Evolutionary conservation across 2,329 filamentous ascomycete species (phyloP), one percentile per base, ranked within the genome.

Genomic region (Beauveria bassiana): DNA sequence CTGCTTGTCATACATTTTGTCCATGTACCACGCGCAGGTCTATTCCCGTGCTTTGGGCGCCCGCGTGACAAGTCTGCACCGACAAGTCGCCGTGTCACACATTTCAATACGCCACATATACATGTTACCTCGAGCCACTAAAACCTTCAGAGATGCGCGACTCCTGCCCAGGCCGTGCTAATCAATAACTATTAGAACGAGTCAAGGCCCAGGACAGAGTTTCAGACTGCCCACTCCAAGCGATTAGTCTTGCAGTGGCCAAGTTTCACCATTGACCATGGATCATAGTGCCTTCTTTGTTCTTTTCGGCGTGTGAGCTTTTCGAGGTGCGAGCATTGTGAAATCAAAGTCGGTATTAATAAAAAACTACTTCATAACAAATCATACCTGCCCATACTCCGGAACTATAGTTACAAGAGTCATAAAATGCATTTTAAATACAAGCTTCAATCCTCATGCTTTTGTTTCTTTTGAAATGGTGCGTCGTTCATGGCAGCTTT

Each of bases 381-480:
- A 18, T 14, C 43, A 22, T 61, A 22, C 31, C 51, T 42, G 59
- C 51, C 59, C 59, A 43, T 55, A 50, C 59, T 55, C 45, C 59
- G 16, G 20, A 61, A 50, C 51, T 61, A 61, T 55, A 55, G 24
- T 61, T 61, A 61, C 59, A 61, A 55, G 45, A 61, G 55, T 55
- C 59, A 49, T 55, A 7, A 45, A 56, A 61, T 43, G 59, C 51
- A 49, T 47, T 38, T 43, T 43, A 61, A 55, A 61, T 55, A 56
- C 59, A 61, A 49, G 40, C 40, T 55, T 55, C 45, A 55, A 49
- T 50, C 31, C 31, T 43, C 16, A 50, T 20, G 28, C 47, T n/a
- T 43, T 55, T 10, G 43, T 34, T 22, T 34, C 5, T 31, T 9
- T 61, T 22, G 24, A 61, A 53, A 43, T 53, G n/a, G 34, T 43